Evolutionary conservation across 305 asterid genomes (phyloP).

Genomic region (Solanum hybrid): DNA sequence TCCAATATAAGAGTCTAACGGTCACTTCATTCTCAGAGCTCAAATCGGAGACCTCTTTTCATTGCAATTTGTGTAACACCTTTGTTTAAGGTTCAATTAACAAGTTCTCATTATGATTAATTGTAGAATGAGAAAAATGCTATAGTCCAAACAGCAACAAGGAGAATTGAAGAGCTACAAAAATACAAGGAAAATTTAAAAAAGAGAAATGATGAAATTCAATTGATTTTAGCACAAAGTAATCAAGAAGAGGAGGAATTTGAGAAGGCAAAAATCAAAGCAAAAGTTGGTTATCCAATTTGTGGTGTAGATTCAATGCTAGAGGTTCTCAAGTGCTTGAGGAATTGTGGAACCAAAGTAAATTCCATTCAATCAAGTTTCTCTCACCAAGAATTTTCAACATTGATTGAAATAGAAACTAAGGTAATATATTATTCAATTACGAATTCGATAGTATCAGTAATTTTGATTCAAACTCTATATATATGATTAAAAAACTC

Average conservation of each 20-base stretch:
- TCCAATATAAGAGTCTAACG: neutral
- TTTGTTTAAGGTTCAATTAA: neutral
- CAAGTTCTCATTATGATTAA: neutral
- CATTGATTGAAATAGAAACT: slow-evolving; percentile 28
- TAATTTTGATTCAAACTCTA: neutral
- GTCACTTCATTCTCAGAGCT: neutral
- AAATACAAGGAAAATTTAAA: slow-evolving; percentile 12
- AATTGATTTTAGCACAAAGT: slow-evolving; percentile 8
- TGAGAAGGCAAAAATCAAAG: slow-evolving; percentile 21
- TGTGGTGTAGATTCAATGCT: slow-evolving; percentile 41
- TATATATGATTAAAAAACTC: neutral
- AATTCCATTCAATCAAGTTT: slow-evolving; percentile 18
- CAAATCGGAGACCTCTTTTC: neutral
- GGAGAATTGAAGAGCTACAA: slow-evolving; percentile 21
- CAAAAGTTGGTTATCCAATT: slow-evolving; percentile 29
- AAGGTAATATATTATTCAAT: slow-evolving; percentile 20
- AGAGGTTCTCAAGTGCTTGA: slow-evolving; percentile 32
- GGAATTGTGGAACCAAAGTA: slow-evolving; percentile 6
- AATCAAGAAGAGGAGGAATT: neutral
- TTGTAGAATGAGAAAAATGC: slow-evolving; percentile 35
- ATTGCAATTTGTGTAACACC: neutral
- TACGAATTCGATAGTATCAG: neutral
- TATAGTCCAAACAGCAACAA: slow-evolving; percentile 29
- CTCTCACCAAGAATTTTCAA: slow-evolving; percentile 26
- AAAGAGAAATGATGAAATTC: slow-evolving; percentile 19